A percentile compares a stretch with the other conserved stretches of the same genome.
phyloP scores from a whole-genome alignment of 176 grass and related monocot genomes.

The Avena sativa region DNA sequence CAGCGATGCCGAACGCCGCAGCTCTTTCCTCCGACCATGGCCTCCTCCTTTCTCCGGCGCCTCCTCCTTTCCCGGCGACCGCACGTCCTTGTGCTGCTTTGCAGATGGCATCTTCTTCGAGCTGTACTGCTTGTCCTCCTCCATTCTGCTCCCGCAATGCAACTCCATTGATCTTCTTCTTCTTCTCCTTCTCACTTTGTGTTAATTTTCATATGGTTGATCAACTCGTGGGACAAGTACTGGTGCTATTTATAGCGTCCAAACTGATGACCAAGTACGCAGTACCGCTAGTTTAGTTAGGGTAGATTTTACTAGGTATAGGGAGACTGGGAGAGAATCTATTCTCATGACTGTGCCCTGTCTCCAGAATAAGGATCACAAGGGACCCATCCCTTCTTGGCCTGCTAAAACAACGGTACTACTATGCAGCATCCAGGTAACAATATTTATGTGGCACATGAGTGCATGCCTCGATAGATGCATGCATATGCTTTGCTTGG shows the following conservation, averaged over 20 bases:
- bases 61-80: neutral
- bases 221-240: neutral
- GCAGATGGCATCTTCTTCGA: constrained; percentile 35
- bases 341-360: neutral
- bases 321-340: constrained; percentile 11
- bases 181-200: neutral
- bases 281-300: neutral
- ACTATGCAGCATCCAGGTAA: neutral
- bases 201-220: neutral
- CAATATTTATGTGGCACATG: neutral
- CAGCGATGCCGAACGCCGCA: neutral
- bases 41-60: neutral
- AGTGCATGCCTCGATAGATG: neutral
- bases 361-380: constrained; percentile 18
- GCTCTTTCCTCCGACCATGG: neutral
- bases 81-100: constrained; percentile 30
- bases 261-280: neutral
- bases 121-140: constrained; percentile 28
- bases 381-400: constrained; percentile 26
- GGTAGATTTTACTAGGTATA: neutral
- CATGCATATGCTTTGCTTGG: neutral
- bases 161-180: constrained; percentile 36
- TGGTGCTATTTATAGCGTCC: constrained; percentile 15
- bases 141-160: neutral
- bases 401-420: constrained; percentile 6